These are phyloP conservation scores for Coccomyxa sp. DNA, from an alignment of 139 green algal genomes.

Conservation along the genomic window DNA sequence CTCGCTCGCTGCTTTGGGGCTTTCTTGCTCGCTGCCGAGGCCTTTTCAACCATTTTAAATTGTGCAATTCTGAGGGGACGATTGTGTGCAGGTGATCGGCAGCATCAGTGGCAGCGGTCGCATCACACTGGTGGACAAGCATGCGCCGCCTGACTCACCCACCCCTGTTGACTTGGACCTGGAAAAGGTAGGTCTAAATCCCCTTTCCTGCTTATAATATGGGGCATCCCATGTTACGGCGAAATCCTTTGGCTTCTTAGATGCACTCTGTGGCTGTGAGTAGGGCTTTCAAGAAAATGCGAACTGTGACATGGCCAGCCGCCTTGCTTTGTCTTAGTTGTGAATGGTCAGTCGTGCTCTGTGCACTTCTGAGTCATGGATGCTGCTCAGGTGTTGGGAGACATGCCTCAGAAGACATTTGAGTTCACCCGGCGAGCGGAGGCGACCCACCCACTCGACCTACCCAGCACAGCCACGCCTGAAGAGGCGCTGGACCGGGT, in stretches of 20 bases:
- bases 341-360: too few relatives aligned
- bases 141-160: constrained; percentile 44
- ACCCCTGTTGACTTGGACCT: constrained; percentile 91
- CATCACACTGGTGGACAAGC: constrained; percentile 78
- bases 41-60: too few relatives aligned
- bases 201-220: too few relatives aligned
- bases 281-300: too few relatives aligned
- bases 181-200: constrained; percentile 67
- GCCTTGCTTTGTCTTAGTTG: too few relatives aligned
- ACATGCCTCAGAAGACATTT: constrained; percentile 98
- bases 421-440: constrained; percentile 41
- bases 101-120: constrained; percentile 84
- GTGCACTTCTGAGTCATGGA: neutral
- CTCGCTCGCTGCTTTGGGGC: too few relatives aligned
- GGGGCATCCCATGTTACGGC: too few relatives aligned
- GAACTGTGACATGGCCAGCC: too few relatives aligned
- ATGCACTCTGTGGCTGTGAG: too few relatives aligned
- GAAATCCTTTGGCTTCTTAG: too few relatives aligned
- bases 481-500: constrained; percentile 64
- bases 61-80: too few relatives aligned
- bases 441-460: constrained; percentile 31
- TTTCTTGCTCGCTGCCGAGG: too few relatives aligned
- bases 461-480: constrained; percentile 45
- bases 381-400: constrained; percentile 71
- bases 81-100: constrained; percentile 79